Percentiles rank a stretch among this genome's conserved stretches.
phyloP scores from a whole-genome alignment of 805 yeast species.

The Wickerhamiella siamensis region DNA sequence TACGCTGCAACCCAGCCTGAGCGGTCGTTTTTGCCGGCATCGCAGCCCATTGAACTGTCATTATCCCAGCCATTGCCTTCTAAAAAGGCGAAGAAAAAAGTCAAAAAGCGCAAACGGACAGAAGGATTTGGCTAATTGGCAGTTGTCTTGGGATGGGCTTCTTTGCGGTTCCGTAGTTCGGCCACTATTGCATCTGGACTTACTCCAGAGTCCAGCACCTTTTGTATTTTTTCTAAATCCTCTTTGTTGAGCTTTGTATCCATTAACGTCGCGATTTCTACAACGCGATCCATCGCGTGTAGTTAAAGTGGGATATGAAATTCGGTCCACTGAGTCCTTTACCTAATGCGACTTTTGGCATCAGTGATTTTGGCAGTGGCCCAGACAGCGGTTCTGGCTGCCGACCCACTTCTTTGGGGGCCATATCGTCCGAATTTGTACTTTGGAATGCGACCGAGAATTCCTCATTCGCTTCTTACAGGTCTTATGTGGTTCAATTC shows the following conservation, averaged over 20 bases:
- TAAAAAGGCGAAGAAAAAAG: constrained; percentile 2
- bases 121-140: constrained; percentile 9
- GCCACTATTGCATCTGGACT: constrained; percentile 21
- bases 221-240: constrained; percentile 17
- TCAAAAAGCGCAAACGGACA: constrained; percentile 3
- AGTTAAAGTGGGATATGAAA: too few species aligned
- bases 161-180: too few species aligned
- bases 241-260: constrained; percentile 19
- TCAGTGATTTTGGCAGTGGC: background rate
- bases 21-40: background rate
- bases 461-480: constrained; percentile 58
- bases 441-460: constrained; percentile 69
- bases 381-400: constrained; percentile 3
- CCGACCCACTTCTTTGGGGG: constrained; percentile 66
- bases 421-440: constrained; percentile 82
- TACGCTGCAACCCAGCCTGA: background rate
- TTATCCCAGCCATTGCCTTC: constrained; percentile 13
- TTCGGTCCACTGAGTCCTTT: too few species aligned
- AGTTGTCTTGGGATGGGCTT: background rate
- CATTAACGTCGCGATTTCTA: constrained; percentile 22
- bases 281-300: constrained; percentile 7
- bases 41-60: constrained; percentile 3
- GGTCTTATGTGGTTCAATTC: constrained; percentile 84
- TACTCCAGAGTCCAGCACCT: constrained; percentile 23
- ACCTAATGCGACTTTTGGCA: background rate